These are phyloP conservation scores for Coprinellus aureogranulatus DNA, from an alignment of 768 basidiomycete species.

Conservation along the genomic window DNA sequence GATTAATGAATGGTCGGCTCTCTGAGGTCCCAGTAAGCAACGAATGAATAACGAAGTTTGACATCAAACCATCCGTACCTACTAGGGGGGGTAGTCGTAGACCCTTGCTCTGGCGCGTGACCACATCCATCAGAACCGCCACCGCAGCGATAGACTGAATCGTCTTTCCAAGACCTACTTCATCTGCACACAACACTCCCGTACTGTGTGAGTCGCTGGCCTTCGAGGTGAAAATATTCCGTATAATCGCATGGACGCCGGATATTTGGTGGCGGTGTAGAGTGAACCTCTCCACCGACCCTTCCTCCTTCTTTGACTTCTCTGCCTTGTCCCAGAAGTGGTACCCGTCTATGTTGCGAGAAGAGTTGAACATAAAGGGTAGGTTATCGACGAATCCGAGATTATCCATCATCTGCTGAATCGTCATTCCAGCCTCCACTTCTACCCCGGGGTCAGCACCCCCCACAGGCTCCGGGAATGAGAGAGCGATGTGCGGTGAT, in stretches of 20 bases:
- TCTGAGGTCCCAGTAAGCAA: too few relatives aligned
- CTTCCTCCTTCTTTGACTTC: background rate
- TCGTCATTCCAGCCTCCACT: background rate
- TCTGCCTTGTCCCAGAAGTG: constrained; percentile 10
- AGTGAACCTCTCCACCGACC: background rate
- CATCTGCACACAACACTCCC: constrained; percentile 20
- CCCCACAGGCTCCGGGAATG: background rate
- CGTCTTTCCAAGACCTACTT: constrained; percentile 33
- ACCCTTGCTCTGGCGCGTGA: background rate
- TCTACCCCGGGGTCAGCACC: background rate
- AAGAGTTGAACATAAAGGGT: constrained; percentile 13
- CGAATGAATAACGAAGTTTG: too few relatives aligned
- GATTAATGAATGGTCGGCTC: constrained; percentile 10
- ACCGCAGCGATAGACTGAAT: constrained; percentile 17
- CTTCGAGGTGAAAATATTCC: constrained; percentile 9
- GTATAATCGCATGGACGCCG: constrained; percentile 15
- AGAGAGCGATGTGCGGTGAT: background rate
- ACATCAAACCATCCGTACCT: too few relatives aligned
- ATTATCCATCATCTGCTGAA: background rate
- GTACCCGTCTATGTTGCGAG: constrained; percentile 2
- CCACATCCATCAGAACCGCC: constrained; percentile 17
- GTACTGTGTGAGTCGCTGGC: background rate
- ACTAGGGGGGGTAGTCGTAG: constrained; percentile 18
- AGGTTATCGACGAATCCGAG: constrained; percentile 11
- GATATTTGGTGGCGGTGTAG: constrained; percentile 24